These are phyloP conservation scores for Penicillium sp. DNA, from an alignment of 2,329 filamentous ascomycete species.

Conservation along the genomic window DNA sequence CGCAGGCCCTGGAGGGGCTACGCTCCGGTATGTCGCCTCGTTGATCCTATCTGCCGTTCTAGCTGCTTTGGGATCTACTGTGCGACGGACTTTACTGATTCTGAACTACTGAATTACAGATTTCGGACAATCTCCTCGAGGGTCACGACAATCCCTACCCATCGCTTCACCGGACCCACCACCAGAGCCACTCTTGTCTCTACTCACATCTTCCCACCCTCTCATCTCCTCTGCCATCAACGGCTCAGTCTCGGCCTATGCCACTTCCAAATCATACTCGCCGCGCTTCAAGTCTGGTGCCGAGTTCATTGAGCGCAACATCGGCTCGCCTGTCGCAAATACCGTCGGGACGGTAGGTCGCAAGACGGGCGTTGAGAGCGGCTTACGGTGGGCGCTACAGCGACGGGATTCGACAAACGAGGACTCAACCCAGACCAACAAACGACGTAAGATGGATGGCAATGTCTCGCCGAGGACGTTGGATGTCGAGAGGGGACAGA, in stretches of 20 bases:
- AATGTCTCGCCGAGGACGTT: slow-evolving; percentile 38
- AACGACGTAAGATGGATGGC: slow-evolving; percentile 48
- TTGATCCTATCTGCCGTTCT: neutral
- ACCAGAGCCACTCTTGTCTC: slow-evolving; percentile 78
- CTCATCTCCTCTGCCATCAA: slow-evolving; percentile 83
- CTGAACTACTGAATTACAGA: slow-evolving; percentile 46
- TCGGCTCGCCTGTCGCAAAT: slow-evolving; percentile 78
- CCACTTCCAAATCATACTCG: slow-evolving; percentile 84
- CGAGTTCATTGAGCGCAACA: slow-evolving; percentile 85
- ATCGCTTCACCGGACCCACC: slow-evolving; percentile 44
- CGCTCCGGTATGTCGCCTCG: slow-evolving; percentile 62
- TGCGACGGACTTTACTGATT: slow-evolving; percentile 12
- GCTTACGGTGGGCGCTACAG: slow-evolving; percentile 78
- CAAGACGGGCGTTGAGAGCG: slow-evolving; percentile 83
- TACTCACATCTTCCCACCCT: slow-evolving; percentile 86
- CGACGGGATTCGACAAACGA: slow-evolving; percentile 38
- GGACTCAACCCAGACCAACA: slow-evolving; percentile 36
- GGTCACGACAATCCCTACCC: slow-evolving; percentile 39
- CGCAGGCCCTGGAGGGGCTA: slow-evolving; percentile 74
- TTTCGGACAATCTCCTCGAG: slow-evolving; percentile 65
- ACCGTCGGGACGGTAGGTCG: slow-evolving; percentile 82
- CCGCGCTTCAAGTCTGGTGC: slow-evolving; percentile 86
- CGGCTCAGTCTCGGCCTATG: slow-evolving; percentile 81
- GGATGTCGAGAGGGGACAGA: slow-evolving; percentile 51
- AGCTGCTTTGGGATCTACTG: neutral